These are phyloP conservation scores for Arabidopsis arenosa DNA, from an alignment of 345 rosid genomes.

Conservation along the genomic window DNA sequence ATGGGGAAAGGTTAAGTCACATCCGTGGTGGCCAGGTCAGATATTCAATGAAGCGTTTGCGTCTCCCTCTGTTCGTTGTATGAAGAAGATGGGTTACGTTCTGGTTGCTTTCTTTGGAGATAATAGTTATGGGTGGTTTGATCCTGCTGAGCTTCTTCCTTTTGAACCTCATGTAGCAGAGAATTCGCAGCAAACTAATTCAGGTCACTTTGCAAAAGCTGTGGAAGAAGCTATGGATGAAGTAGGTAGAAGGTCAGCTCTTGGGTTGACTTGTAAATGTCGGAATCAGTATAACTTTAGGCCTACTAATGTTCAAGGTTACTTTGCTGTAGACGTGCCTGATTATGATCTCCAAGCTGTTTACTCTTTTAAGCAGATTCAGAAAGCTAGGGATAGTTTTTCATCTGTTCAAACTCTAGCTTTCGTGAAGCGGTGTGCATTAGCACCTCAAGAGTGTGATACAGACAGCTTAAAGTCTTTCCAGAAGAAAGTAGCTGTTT, in stretches of 20 bases:
- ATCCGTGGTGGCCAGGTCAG: conserved; percentile 99
- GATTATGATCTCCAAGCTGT: conserved; percentile 70
- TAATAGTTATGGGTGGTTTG: conserved; percentile 95
- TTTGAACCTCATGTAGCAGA: conserved; percentile 65
- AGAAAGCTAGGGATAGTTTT: conserved; percentile 68
- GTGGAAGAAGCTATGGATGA: conserved; percentile 92
- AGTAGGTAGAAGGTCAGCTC: conserved; percentile 66
- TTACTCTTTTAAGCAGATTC: conserved; percentile 70
- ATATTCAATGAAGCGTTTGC: conserved; percentile 82
- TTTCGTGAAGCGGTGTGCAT: conserved; percentile 67
- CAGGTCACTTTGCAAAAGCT: conserved; percentile 68
- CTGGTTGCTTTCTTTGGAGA: conserved; percentile 93
- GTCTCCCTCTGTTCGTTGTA: conserved; percentile 66
- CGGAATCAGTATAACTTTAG: conserved; percentile 69
- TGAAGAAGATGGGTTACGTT: conserved; percentile 72
- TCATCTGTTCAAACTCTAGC: conserved; percentile 54
- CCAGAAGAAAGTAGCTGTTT: conserved; percentile 63
- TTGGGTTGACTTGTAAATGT: conserved; percentile 83
- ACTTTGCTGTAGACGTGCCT: conserved; percentile 72
- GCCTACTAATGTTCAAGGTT: conserved; percentile 59
- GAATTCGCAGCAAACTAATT: conserved; percentile 64
- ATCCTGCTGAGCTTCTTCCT: conserved; percentile 80
- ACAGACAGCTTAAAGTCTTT: conserved; percentile 52
- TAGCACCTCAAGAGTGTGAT: conserved; percentile 52
- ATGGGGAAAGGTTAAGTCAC: conserved; percentile 95